A percentile compares a stretch with the other conserved stretches of the same genome.
Evolutionary conservation across 257 asterid genomes (phyloP).

Genomic region (Gardenia jasminoides): DNA sequence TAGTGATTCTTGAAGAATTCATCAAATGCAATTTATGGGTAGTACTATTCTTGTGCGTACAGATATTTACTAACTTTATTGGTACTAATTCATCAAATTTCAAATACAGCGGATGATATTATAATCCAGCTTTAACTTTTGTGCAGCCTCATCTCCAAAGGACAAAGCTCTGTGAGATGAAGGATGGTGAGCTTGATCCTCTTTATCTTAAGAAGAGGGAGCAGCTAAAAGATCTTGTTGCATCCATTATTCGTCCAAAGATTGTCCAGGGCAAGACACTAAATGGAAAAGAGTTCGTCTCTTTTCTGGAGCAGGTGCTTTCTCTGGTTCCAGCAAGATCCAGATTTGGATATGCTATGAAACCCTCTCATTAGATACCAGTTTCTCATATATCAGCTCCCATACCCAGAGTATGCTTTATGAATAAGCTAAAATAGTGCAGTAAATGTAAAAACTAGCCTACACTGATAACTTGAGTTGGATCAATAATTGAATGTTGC

Average conservation of each 20-base stretch:
- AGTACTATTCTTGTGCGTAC: background rate
- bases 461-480: background rate
- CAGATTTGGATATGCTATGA: background rate
- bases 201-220: slow-evolving; percentile 77
- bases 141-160: slow-evolving; percentile 95
- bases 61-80: background rate
- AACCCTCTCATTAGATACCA: background rate
- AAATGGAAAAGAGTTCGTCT: slow-evolving; percentile 86
- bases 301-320: slow-evolving; percentile 83
- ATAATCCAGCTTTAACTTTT: slow-evolving; percentile 25
- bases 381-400: background rate
- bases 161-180: slow-evolving; percentile 92
- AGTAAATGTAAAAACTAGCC: background rate
- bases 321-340: background rate
- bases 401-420: background rate
- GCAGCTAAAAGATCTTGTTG: slow-evolving; percentile 66
- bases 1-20: background rate
- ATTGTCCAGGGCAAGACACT: slow-evolving; percentile 96
- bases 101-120: slow-evolving; percentile 9
- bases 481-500: background rate
- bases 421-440: background rate
- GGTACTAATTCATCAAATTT: background rate
- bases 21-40: background rate
- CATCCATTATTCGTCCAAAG: slow-evolving; percentile 85
- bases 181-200: slow-evolving; percentile 82